Evolutionary conservation across 192 early-diverging fungal species (phyloP), one percentile per base, ranked within the genome.

Genomic region (Backusella psychrophila): DNA sequence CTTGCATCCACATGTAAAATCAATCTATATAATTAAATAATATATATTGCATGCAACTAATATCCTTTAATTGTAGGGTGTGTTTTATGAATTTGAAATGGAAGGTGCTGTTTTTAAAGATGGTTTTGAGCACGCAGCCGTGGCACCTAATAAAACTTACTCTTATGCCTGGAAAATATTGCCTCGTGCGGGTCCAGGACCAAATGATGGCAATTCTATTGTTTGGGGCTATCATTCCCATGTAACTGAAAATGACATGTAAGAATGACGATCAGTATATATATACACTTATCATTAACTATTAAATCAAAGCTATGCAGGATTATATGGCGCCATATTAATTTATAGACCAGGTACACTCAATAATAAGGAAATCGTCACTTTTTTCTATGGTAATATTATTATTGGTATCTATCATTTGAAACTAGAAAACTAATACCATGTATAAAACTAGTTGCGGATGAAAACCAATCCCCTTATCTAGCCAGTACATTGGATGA

Each of bases 191-290:
- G 80, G 80, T 17, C 80, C 80, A 68, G 80, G 80, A 1, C 80
- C 80, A n/a, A 66, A 49, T n/a, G 80, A 81, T 39, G 80, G 80
- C 9, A 26, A 72, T 26, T 81, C 80, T 0, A 34, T 81, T 66
- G 80, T 78, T 34, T 81, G 80, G 80, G 80, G 80, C 14, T 81
- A 81, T 41, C 80, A 81, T 41, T 81, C 80, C 0, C 80, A 81
- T 72, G 73, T 81, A 1, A n/a, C 49, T 7, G 80, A 81, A 59
- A 72, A 21, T 29, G 80, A 81, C 49, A 67, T 81, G 72, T 81
- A 79, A 79, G 56, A 11, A 34, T 6, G 14, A 44, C 12, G 12
- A 44, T 44, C 1, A 17, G 15, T 17, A 44, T 0, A 39, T 17
- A 44, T 39, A 39, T 39, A 39, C 9, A 33, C 9, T 44, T 44